These are phyloP conservation scores for Dothistroma septosporum DNA, from an alignment of 2,329 filamentous ascomycete genomes.

Conservation along the genomic window DNA sequence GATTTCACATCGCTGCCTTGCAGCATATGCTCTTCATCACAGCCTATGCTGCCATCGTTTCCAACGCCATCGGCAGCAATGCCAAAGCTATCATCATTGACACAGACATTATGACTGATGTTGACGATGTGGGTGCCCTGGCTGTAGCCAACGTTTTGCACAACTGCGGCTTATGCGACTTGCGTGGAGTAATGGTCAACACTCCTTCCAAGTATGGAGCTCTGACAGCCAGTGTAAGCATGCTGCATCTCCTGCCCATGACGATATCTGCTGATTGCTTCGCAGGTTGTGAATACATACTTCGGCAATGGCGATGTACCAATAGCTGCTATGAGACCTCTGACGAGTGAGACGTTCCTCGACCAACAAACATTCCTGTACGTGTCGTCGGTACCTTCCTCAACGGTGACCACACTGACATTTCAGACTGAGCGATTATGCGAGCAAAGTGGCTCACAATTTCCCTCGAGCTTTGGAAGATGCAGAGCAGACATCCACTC, in stretches of 20 bases:
- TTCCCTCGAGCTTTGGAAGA: constrained; percentile 8
- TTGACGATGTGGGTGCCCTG: constrained; percentile 24
- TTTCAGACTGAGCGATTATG: constrained; percentile 18
- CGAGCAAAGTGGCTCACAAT: constrained; percentile 17
- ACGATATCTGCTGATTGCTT: not conserved
- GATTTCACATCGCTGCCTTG: too few species aligned
- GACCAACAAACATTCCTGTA: constrained; percentile 11
- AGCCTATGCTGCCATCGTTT: not conserved
- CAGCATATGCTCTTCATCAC: too few species aligned
- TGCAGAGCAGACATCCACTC: constrained; percentile 11
- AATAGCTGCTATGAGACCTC: constrained; percentile 19
- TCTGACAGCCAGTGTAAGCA: constrained; percentile 17
- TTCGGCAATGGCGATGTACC: constrained; percentile 19
- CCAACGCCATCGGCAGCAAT: not conserved
- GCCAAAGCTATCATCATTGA: constrained; percentile 46
- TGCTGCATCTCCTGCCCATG: not conserved
- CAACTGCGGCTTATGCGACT: constrained; percentile 20
- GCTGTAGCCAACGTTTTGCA: constrained; percentile 23
- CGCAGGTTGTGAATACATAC: constrained; percentile 10
- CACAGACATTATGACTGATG: constrained; percentile 22
- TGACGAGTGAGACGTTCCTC: constrained; percentile 20
- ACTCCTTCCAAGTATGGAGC: constrained; percentile 21
- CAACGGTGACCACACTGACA: not conserved
- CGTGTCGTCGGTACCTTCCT: not conserved
- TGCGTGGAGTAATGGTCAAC: constrained; percentile 21